phyloP scores from a whole-genome alignment of 495 filamentous ascomycete species.

The Evernia prunastri region DNA sequence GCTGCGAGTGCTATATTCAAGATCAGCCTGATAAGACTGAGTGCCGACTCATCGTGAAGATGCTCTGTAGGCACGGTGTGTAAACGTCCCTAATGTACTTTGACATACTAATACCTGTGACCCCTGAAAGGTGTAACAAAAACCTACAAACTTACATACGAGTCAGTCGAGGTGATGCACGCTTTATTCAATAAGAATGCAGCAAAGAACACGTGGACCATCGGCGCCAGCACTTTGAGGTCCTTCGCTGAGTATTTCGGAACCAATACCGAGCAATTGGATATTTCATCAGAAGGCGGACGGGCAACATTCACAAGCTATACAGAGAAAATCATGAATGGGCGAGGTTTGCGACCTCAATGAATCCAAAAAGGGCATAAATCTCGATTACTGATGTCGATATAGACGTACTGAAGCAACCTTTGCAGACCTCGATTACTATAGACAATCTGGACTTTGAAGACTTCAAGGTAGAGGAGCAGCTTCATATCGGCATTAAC shows the following conservation, averaged over 20 bases:
- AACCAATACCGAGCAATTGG: slow-evolving; percentile 81
- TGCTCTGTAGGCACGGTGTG: slow-evolving; percentile 78
- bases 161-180: slow-evolving; percentile 71
- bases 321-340: slow-evolving; percentile 80
- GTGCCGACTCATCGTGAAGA: slow-evolving; percentile 73
- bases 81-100: not conserved
- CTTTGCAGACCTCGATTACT: slow-evolving; percentile 84
- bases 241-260: slow-evolving; percentile 91
- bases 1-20: slow-evolving; percentile 77
- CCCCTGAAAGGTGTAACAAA: slow-evolving; percentile 64
- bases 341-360: slow-evolving; percentile 54
- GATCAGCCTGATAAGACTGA: slow-evolving; percentile 63
- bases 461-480: slow-evolving; percentile 67
- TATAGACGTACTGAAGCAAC: slow-evolving; percentile 82
- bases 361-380: not conserved
- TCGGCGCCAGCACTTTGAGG: slow-evolving; percentile 64
- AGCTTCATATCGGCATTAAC: slow-evolving; percentile 79
- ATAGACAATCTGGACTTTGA: slow-evolving; percentile 84
- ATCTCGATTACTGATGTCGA: slow-evolving; percentile 16
- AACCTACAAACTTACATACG: slow-evolving; percentile 87
- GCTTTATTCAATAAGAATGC: slow-evolving; percentile 72
- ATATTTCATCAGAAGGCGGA: slow-evolving; percentile 69
- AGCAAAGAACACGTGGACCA: slow-evolving; percentile 71
- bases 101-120: not conserved
- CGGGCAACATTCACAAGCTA: slow-evolving; percentile 83